These are phyloP conservation scores for Saccharomycopsis javanensis DNA, from an alignment of 805 yeast species.

Conservation along the genomic window DNA sequence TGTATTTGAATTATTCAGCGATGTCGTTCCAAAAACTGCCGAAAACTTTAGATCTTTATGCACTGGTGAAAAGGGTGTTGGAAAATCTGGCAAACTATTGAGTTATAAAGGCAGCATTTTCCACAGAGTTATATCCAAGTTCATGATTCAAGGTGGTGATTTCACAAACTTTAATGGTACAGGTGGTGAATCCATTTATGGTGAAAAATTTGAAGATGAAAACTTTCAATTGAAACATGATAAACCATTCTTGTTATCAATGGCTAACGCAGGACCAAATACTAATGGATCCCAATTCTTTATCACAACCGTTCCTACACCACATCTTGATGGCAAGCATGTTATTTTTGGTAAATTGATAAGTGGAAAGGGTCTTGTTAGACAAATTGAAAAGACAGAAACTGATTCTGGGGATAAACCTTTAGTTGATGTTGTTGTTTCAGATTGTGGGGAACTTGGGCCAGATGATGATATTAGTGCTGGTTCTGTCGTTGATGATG, in stretches of 20 bases:
- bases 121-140: constrained; percentile 82
- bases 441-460: constrained; percentile 63
- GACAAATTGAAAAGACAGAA: constrained; percentile 62
- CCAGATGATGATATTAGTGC: constrained; percentile 44
- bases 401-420: constrained; percentile 70
- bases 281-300: constrained; percentile 96
- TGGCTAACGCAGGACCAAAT: constrained; percentile 96
- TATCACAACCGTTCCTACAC: constrained; percentile 85
- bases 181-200: constrained; percentile 77
- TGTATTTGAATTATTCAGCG: constrained; percentile 62
- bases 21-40: constrained; percentile 77
- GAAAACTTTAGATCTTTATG: constrained; percentile 84
- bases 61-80: constrained; percentile 77
- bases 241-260: constrained; percentile 78
- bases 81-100: constrained; percentile 53
- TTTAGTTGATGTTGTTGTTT: constrained; percentile 53
- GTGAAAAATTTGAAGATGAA: constrained; percentile 86
- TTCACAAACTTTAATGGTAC: constrained; percentile 67
- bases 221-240: constrained; percentile 69
- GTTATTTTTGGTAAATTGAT: constrained; percentile 92
- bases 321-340: constrained; percentile 92
- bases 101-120: constrained; percentile 78
- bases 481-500: constrained; percentile 48
- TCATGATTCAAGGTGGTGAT: constrained; percentile 95
- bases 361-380: constrained; percentile 69